These are phyloP conservation scores for Cryptosporidium tyzzeri DNA, from an alignment of 169 alveolate genomes.

Conservation along the genomic window DNA sequence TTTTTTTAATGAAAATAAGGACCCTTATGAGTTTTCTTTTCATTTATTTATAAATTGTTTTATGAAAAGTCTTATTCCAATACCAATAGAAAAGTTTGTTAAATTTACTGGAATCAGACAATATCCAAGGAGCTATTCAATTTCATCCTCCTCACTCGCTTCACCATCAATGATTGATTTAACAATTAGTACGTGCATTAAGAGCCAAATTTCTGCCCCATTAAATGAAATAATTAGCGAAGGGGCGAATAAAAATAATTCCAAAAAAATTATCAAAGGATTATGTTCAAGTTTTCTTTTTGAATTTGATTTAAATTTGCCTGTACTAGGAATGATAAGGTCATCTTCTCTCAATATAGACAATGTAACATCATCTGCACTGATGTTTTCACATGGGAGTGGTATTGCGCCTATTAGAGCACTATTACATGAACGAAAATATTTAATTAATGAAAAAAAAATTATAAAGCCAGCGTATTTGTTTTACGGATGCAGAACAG, in stretches of 20 bases:
- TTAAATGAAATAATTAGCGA: neutral
- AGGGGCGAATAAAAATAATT: neutral
- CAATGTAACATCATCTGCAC: neutral
- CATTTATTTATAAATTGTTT: constrained; percentile 2
- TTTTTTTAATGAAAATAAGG: constrained; percentile 7
- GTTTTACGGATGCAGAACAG: constrained; percentile 71
- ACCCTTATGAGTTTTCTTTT: constrained; percentile 16
- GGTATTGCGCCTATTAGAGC: constrained; percentile 74
- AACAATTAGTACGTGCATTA: constrained; percentile 38
- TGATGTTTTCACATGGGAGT: constrained; percentile 59
- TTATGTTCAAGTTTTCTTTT: constrained; percentile 48
- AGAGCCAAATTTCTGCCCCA: neutral
- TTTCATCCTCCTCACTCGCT: constrained; percentile 51
- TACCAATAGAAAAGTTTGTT: constrained; percentile 52
- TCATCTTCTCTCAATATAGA: constrained; percentile 8
- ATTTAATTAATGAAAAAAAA: neutral
- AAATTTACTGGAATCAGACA: constrained; percentile 58
- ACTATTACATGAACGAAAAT: constrained; percentile 37
- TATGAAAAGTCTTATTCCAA: constrained; percentile 28
- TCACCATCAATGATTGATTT: constrained; percentile 13
- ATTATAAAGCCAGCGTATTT: neutral
- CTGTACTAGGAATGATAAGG: constrained; percentile 26
- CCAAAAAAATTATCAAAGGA: neutral
- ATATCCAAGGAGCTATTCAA: constrained; percentile 55
- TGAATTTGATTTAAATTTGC: neutral